Evolutionary conservation across 2,329 filamentous ascomycete species (phyloP).

Genomic region (Aphanoascus verrucosus): DNA sequence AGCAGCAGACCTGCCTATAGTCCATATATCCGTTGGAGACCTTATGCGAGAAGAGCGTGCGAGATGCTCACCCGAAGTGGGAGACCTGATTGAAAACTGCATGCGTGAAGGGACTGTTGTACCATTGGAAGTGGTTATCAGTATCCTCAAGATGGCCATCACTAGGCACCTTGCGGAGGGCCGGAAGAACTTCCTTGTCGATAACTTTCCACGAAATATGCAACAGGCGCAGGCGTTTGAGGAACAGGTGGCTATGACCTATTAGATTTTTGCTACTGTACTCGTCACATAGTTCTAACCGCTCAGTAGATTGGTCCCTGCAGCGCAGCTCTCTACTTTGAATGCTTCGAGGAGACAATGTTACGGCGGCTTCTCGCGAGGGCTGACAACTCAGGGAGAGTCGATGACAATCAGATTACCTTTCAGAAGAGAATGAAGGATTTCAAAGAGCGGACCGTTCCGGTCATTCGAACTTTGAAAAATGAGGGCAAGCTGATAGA

Average conservation of each 20-base stretch:
- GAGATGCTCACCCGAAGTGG: not conserved
- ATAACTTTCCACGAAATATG: slow-evolving; percentile 9
- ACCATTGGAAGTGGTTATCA: not conserved
- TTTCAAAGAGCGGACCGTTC: not conserved
- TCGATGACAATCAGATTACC: not conserved
- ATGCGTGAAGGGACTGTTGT: slow-evolving; percentile 1
- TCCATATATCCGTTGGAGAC: slow-evolving; percentile 10
- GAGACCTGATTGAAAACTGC: slow-evolving; percentile 1
- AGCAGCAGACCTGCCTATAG: not conserved
- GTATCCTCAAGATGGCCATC: not conserved
- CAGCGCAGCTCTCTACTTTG: slow-evolving; percentile 1
- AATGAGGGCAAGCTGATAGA: not conserved
- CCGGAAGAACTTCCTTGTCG: slow-evolving; percentile 6
- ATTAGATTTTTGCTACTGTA: not conserved
- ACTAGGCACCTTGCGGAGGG: slow-evolving; percentile 1
- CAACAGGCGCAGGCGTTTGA: slow-evolving; percentile 6
- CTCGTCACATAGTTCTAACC: not conserved
- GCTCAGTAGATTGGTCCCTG: not conserved
- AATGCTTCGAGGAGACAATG: slow-evolving; percentile 1
- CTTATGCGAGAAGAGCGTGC: slow-evolving; percentile 5
- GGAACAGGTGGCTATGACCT: slow-evolving; percentile 1
- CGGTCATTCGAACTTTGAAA: not conserved
- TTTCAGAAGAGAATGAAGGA: slow-evolving; percentile 1
- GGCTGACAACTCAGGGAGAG: not conserved
- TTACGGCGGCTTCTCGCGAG: not conserved